phyloP scores from a whole-genome alignment of 805 yeast genomes.

The Candida andamanensis region DNA sequence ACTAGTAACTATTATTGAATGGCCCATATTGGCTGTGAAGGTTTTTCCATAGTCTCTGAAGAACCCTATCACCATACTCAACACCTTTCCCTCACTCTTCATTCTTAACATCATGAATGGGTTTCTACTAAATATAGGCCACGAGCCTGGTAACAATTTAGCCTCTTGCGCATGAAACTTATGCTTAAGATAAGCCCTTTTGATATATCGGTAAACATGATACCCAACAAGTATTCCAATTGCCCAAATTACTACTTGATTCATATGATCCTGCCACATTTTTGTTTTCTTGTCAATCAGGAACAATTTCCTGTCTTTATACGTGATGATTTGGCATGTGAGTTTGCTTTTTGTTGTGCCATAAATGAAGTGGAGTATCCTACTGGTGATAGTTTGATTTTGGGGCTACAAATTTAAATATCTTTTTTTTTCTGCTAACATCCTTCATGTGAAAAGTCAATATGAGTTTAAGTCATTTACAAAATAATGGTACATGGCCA shows the following conservation, averaged over 20 bases:
- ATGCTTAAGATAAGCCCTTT: slow-evolving; percentile 5
- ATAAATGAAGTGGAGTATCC: too few species aligned
- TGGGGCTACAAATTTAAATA: too few species aligned
- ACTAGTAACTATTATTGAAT: slow-evolving; percentile 18
- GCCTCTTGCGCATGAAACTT: slow-evolving; percentile 11
- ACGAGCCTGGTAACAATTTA: slow-evolving; percentile 11
- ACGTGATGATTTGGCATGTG: too few species aligned
- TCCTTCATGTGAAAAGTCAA: too few species aligned
- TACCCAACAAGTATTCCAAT: slow-evolving; percentile 2
- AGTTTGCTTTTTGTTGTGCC: too few species aligned
- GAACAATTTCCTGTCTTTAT: too few species aligned
- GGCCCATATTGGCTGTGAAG: slow-evolving; percentile 17
- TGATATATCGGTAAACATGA: slow-evolving; percentile 2
- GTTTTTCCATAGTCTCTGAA: slow-evolving; percentile 11
- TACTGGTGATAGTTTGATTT: too few species aligned
- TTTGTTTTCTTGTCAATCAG: too few species aligned
- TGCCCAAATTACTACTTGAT: not conserved
- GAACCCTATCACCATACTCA: slow-evolving; percentile 10
- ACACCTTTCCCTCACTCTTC: slow-evolving; percentile 10
- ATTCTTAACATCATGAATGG: slow-evolving; percentile 7
- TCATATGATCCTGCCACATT: too few species aligned
- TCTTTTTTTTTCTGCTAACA: too few species aligned
- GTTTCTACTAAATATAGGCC: slow-evolving; percentile 11
- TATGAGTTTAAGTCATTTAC: too few species aligned
- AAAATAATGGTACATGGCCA: slow-evolving; percentile 4